Evolutionary conservation across 2,329 filamentous ascomycete genomes (phyloP).

Genomic region (Aspergillus brunneoviolaceus): DNA sequence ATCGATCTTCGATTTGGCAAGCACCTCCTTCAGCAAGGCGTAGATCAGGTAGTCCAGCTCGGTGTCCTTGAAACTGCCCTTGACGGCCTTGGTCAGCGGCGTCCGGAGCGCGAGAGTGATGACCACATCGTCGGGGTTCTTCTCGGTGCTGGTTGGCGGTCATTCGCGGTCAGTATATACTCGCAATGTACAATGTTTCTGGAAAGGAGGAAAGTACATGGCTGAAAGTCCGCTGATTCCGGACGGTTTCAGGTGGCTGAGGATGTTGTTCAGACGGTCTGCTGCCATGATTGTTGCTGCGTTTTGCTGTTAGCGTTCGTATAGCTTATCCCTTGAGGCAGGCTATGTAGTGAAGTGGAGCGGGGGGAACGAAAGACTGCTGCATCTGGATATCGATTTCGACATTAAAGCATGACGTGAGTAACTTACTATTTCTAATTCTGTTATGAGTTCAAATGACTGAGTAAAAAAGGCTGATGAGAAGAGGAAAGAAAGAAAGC

Average conservation of each 20-base stretch:
- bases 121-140: slow-evolving; percentile 94
- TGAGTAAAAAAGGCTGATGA: no score
- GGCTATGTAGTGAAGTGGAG: background rate
- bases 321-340: background rate
- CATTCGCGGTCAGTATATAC: background rate
- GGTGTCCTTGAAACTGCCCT: slow-evolving; percentile 95
- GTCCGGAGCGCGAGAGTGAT: slow-evolving; percentile 91
- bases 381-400: background rate
- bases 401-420: no score
- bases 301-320: background rate
- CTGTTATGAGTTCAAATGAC: no score
- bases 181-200: background rate
- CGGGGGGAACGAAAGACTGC: background rate
- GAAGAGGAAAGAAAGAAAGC: background rate
- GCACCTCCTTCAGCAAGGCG: slow-evolving; percentile 74
- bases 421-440: no score
- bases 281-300: slow-evolving; percentile 62
- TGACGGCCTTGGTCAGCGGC: slow-evolving; percentile 80
- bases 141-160: slow-evolving; percentile 65
- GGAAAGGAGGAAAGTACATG: slow-evolving; percentile 62
- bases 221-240: slow-evolving; percentile 67
- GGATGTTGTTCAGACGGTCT: slow-evolving; percentile 81
- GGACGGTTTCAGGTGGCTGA: slow-evolving; percentile 75
- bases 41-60: slow-evolving; percentile 83
- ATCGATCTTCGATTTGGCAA: slow-evolving; percentile 72